Conservation (phyloP, 805 yeast species). For the Metschnikowia vanudenii region DNA sequence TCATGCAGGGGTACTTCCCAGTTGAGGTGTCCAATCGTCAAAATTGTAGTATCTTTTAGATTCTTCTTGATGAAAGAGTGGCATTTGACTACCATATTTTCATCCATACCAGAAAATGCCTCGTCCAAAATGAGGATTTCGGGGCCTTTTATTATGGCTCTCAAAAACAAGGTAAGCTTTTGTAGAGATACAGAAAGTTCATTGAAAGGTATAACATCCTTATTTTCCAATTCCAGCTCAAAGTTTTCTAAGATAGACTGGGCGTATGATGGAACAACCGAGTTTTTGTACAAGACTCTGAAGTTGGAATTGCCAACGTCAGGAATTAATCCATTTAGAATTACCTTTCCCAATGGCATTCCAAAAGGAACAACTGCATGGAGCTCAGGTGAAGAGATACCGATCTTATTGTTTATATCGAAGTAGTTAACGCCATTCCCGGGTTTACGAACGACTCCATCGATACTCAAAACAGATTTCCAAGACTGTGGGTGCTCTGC, state of each 20-base stretch:
- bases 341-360: conserved; percentile 52
- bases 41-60: conserved; percentile 53
- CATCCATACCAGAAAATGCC: conserved; percentile 85
- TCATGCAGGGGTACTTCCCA: conserved; percentile 79
- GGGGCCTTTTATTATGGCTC: conserved; percentile 80
- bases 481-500: conserved; percentile 98
- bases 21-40: conserved; percentile 79
- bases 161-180: conserved; percentile 68
- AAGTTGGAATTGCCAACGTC: conserved; percentile 60
- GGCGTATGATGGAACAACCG: conserved; percentile 16
- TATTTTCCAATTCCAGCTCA: conserved; percentile 30
- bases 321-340: conserved; percentile 65
- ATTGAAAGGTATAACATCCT: conserved; percentile 44
- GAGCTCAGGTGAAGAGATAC: conserved; percentile 87
- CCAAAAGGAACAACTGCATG: conserved; percentile 77
- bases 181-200: conserved; percentile 69
- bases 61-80: conserved; percentile 28
- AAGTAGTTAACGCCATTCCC: conserved; percentile 74
- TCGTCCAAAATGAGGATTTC: conserved; percentile 81
- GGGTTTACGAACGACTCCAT: conserved; percentile 66
- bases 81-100: conserved; percentile 29
- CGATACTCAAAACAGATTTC: conserved; percentile 63
- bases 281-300: conserved; percentile 40
- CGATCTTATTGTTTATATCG: conserved; percentile 74
- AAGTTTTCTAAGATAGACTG: conserved; percentile 23